These are phyloP conservation scores for Kwoniella heveanensis DNA, from an alignment of 768 basidiomycete species.

Conservation along the genomic window DNA sequence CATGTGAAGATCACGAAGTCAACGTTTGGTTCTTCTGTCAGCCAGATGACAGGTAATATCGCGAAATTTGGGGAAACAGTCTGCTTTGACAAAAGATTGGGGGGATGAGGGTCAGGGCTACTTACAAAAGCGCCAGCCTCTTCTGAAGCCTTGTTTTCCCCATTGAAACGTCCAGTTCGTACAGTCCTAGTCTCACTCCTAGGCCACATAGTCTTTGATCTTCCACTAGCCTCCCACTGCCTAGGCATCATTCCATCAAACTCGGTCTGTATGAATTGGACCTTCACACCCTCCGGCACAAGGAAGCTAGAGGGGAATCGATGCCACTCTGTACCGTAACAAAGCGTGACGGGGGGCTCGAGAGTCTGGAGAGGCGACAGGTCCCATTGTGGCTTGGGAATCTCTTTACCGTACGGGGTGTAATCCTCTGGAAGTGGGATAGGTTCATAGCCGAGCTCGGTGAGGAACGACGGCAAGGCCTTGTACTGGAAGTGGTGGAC, in stretches of 20 bases:
- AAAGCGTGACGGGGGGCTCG: slow-evolving; percentile 66
- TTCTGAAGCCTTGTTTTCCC: slow-evolving; percentile 71
- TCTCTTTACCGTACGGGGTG: slow-evolving; percentile 56
- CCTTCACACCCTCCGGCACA: slow-evolving; percentile 75
- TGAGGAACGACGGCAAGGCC: slow-evolving; percentile 81
- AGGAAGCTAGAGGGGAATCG: slow-evolving; percentile 89
- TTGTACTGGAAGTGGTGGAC: slow-evolving; percentile 69
- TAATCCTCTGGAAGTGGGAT: slow-evolving; percentile 46
- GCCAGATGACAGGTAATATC: too few relatives aligned
- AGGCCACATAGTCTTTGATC: slow-evolving; percentile 60
- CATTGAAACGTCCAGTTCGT: slow-evolving; percentile 72
- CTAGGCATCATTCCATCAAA: slow-evolving; percentile 87
- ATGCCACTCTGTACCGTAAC: slow-evolving; percentile 94
- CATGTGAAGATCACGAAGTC: slow-evolving; percentile 4
- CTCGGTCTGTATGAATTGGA: slow-evolving; percentile 89
- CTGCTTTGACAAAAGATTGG: too few relatives aligned
- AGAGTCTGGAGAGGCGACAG: slow-evolving; percentile 66
- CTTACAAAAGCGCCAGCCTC: slow-evolving; percentile 76
- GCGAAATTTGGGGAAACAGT: background rate
- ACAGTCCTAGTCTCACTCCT: slow-evolving; percentile 66
- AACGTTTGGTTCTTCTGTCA: too few relatives aligned
- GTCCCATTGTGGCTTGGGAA: slow-evolving; percentile 65
- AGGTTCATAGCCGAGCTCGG: slow-evolving; percentile 48
- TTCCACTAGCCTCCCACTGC: slow-evolving; percentile 64
- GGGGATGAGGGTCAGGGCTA: slow-evolving; percentile 3